A percentile compares a stretch with the other conserved stretches of the same genome.
These are phyloP conservation scores for Blastomyces percursus DNA, from an alignment of 2,329 filamentous ascomycete species.

Conservation along the genomic window DNA sequence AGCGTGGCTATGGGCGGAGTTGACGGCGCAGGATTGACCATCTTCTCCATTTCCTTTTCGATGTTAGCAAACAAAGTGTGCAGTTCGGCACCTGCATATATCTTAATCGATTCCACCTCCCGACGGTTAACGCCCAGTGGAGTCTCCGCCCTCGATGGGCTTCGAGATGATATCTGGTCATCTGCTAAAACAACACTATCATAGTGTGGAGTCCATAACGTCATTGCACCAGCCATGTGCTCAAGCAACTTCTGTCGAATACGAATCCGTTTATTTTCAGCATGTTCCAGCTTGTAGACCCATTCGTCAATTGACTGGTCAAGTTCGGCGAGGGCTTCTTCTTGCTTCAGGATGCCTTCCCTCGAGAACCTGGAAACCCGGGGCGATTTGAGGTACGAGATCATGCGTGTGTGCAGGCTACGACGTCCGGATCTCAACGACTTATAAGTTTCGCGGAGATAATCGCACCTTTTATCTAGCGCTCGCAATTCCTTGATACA, in stretches of 20 bases:
- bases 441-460: slow-evolving; percentile 64
- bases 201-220: slow-evolving; percentile 28
- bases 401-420: slow-evolving; percentile 65
- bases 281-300: slow-evolving; percentile 67
- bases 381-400: slow-evolving; percentile 62
- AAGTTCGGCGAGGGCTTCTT: slow-evolving; percentile 65
- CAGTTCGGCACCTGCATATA: slow-evolving; percentile 58
- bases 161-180: slow-evolving; percentile 42
- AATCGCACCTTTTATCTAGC: slow-evolving; percentile 68
- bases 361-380: slow-evolving; percentile 60
- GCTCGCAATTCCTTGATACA: slow-evolving; percentile 55
- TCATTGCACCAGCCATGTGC: slow-evolving; percentile 62
- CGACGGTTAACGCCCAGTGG: slow-evolving; percentile 23
- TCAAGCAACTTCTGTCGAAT: slow-evolving; percentile 72
- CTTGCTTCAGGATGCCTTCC: slow-evolving; percentile 66
- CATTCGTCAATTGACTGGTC: slow-evolving; percentile 71
- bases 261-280: slow-evolving; percentile 63
- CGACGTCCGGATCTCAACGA: slow-evolving; percentile 64
- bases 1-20: not conserved
- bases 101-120: slow-evolving; percentile 53
- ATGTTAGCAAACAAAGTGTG: slow-evolving; percentile 57
- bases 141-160: slow-evolving; percentile 41
- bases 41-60: slow-evolving; percentile 47
- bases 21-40: slow-evolving; percentile 21
- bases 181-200: slow-evolving; percentile 9